Evolutionary conservation across 192 early-diverging fungal genomes (phyloP).

Genomic region (Rhizophlyctis rosea): DNA sequence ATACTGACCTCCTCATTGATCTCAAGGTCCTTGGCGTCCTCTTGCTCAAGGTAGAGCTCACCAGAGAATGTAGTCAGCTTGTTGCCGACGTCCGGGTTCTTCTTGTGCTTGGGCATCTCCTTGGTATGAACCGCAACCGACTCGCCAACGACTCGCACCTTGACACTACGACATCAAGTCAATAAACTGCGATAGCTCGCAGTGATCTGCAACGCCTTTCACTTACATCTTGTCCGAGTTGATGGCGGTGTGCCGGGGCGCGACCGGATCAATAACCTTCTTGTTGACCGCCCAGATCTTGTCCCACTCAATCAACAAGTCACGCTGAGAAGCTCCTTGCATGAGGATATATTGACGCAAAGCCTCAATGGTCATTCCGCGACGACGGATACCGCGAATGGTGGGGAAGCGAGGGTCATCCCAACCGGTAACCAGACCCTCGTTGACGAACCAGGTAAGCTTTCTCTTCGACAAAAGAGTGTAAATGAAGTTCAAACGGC

Average conservation of each 20-base stretch:
- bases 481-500: slow-evolving; percentile 95
- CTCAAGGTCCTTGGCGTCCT: slow-evolving; percentile 78
- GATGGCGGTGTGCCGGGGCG: slow-evolving; percentile 86
- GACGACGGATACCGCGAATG: slow-evolving; percentile 76
- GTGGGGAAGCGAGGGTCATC: slow-evolving; percentile 63
- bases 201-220: no score
- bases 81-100: slow-evolving; percentile 87
- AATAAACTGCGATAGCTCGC: no score
- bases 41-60: slow-evolving; percentile 78
- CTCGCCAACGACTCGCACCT: slow-evolving; percentile 61
- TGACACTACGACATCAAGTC: slow-evolving; percentile 6
- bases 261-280: slow-evolving; percentile 92
- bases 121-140: slow-evolving; percentile 52
- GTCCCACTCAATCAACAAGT: slow-evolving; percentile 94
- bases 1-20: slow-evolving; percentile 75
- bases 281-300: slow-evolving; percentile 98
- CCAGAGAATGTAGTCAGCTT: slow-evolving; percentile 81
- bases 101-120: slow-evolving; percentile 88
- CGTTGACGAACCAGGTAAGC: slow-evolving; percentile 92
- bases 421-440: slow-evolving; percentile 70
- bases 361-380: slow-evolving; percentile 97
- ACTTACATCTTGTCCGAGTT: slow-evolving; percentile 62
- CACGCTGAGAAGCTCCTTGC: slow-evolving; percentile 97
- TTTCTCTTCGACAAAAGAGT: slow-evolving; percentile 98
- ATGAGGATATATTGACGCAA: slow-evolving; percentile 94